Evolutionary conservation across 306 rosid species (phyloP).

Genomic region (Heteromeles arbutifolia): DNA sequence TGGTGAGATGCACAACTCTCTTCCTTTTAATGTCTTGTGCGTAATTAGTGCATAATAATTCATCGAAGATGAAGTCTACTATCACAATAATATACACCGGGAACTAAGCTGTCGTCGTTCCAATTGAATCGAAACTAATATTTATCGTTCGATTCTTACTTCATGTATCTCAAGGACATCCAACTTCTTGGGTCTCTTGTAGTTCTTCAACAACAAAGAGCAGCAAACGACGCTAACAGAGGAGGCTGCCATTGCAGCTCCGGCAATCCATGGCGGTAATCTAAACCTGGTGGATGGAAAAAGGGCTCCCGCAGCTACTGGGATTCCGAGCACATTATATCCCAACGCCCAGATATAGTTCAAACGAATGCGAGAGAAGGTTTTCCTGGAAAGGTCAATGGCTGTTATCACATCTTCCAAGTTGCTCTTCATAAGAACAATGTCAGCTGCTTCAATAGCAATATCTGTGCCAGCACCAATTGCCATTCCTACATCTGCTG

Average conservation of each 20-base stretch:
- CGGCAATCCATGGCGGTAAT: constrained; percentile 89
- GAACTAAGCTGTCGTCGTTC: too few species aligned
- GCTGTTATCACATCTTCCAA: constrained; percentile 73
- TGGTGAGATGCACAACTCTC: too few species aligned
- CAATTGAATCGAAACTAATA: not conserved
- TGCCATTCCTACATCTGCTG: constrained; percentile 84
- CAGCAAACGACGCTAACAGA: constrained; percentile 85
- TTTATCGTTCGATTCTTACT: constrained; percentile 32
- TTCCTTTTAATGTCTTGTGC: too few species aligned
- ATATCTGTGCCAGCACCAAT: constrained; percentile 87
- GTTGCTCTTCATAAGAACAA: constrained; percentile 75
- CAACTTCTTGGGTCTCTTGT: constrained; percentile 58
- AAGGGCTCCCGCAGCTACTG: constrained; percentile 65
- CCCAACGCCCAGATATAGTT: constrained; percentile 83
- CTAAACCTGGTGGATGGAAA: constrained; percentile 57
- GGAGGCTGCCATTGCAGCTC: constrained; percentile 95
- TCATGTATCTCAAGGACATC: constrained; percentile 40
- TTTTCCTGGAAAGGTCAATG: constrained; percentile 69
- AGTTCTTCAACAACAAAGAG: constrained; percentile 60
- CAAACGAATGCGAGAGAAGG: constrained; percentile 52
- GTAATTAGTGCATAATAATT: too few species aligned
- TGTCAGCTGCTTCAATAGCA: constrained; percentile 91
- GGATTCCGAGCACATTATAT: constrained; percentile 68
- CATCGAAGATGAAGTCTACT: too few species aligned
- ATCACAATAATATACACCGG: too few species aligned